These are phyloP conservation scores for Cladophialophora yegresii DNA, from an alignment of 2,329 filamentous ascomycete species.

Conservation along the genomic window DNA sequence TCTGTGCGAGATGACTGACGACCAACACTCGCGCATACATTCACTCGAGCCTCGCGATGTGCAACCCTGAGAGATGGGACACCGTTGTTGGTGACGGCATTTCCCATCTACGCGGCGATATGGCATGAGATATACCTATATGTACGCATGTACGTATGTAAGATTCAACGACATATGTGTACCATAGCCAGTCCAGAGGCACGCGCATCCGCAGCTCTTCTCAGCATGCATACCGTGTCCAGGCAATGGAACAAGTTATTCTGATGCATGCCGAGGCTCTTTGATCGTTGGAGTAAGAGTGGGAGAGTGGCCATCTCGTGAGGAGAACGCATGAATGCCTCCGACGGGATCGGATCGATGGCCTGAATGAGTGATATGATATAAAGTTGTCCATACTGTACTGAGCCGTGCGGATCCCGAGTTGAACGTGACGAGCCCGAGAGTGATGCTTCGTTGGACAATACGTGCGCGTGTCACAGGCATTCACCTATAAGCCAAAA, in stretches of 20 bases:
- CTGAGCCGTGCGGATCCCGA: neutral
- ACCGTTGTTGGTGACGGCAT: too few relatives aligned
- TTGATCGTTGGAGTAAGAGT: neutral
- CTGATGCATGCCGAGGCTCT: slow-evolving; percentile 2
- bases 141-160: too few relatives aligned
- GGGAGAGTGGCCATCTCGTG: neutral
- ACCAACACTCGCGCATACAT: neutral
- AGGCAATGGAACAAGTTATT: neutral
- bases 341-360: neutral
- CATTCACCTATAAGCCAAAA: neutral
- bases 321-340: slow-evolving; percentile 6
- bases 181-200: too few relatives aligned
- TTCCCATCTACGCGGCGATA: too few relatives aligned
- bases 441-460: neutral
- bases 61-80: too few relatives aligned
- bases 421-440: neutral
- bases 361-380: neutral
- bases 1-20: neutral
- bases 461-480: neutral
- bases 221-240: neutral
- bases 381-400: neutral
- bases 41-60: neutral
- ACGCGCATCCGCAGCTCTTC: neutral
- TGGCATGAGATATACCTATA: too few relatives aligned
- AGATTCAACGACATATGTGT: too few relatives aligned